Base-by-base conservation (phyloP, 495 filamentous ascomycete genomes). In the Hypoxylon subgilvum region DNA sequence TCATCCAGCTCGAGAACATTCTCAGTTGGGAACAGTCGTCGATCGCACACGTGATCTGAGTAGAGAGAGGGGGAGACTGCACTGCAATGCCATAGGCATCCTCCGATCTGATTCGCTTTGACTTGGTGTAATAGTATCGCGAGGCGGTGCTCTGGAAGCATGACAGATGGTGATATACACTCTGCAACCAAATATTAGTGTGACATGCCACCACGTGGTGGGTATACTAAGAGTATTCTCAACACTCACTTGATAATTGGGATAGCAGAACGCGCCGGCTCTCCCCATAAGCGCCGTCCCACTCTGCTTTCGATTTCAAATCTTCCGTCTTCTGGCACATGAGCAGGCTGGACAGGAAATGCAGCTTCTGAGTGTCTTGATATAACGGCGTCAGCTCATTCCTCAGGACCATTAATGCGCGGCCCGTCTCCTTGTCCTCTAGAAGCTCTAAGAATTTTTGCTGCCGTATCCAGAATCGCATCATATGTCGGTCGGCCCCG, bases 131-230 rank as follows among this genome's bases (percentile, higher is more conserved):
- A 74, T n/a, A 99, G 73, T 19, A 83, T 77, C 6, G 90, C 91
- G n/a, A 99, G 78, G 9, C 94, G 89, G 70, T 95, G 90, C 62
- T 95, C 89, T 4, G 94, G 95, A 42, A 99, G 90, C 95, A 99
- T 97, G 18, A 96, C 89, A n/a, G 91, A 92, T 1, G 94, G 94
- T 3, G 95, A 95, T 52, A 99, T 95, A 25, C 84, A 96, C 76
- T 81, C 91, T 95, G 50, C 9, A n/a, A 36, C 34, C 18, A 35
- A 53, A 30, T 45, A 42, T 44, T 41, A 72, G 63, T 34, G 16
- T 18, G 6, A 52, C 14, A 13, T 39, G 48, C 10, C 25, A 48
- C 28, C 48, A 46, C 7, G 16, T 42, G 12, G 17, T 19, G 32
- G 18, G 35, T 40, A 42, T 36, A 10, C 21, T 16, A n/a, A 16